phyloP scores from a whole-genome alignment of 768 basidiomycete species.

The Paxillus ammoniavirescens region DNA sequence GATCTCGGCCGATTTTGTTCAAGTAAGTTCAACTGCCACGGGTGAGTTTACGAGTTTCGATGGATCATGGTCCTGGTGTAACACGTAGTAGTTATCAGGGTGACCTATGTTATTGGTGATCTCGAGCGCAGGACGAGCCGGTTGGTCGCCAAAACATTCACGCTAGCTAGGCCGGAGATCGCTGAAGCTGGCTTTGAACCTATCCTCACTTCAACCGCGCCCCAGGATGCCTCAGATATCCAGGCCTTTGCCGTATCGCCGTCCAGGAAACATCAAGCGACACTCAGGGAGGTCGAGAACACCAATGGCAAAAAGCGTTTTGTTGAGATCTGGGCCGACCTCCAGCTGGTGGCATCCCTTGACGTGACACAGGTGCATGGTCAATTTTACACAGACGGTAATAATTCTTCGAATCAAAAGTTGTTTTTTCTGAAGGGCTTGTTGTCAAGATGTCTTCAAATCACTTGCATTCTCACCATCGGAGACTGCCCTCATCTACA shows the following conservation, averaged over 20 bases:
- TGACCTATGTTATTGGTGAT: constrained; percentile 45
- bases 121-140: constrained; percentile 45
- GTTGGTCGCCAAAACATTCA: constrained; percentile 37
- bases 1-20: constrained; percentile 29
- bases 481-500: constrained; percentile 50
- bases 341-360: constrained; percentile 38
- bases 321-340: constrained; percentile 55
- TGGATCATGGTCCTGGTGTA: background rate
- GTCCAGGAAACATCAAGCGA: constrained; percentile 36
- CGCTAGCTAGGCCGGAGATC: constrained; percentile 16
- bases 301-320: constrained; percentile 38
- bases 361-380: constrained; percentile 57
- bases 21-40: constrained; percentile 3
- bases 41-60: background rate
- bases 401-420: background rate
- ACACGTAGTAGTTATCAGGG: constrained; percentile 34
- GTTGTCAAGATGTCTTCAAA: constrained; percentile 43
- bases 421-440: background rate
- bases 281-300: constrained; percentile 37
- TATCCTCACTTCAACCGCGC: background rate
- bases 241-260: constrained; percentile 42
- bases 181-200: constrained; percentile 6
- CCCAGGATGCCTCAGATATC: constrained; percentile 26
- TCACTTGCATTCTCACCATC: constrained; percentile 49
- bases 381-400: constrained; percentile 58